phyloP scores from a whole-genome alignment of 805 yeast genomes.

The Candida saitoana region DNA sequence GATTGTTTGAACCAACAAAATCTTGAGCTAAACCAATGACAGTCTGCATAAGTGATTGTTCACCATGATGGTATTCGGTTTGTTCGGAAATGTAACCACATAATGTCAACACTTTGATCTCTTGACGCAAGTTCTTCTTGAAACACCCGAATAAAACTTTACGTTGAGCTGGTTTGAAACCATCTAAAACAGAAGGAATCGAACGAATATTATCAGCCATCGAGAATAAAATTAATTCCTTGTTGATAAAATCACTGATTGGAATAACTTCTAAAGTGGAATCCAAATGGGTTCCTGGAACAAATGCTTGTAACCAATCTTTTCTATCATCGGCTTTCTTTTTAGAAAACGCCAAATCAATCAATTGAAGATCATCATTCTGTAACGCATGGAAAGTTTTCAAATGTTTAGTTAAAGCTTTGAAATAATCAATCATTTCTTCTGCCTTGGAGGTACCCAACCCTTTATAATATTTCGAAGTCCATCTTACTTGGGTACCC shows the following conservation, averaged over 20 bases:
- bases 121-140: constrained; percentile 69
- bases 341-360: constrained; percentile 92
- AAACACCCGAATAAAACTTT: constrained; percentile 87
- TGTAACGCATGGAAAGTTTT: constrained; percentile 80
- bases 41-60: constrained; percentile 79
- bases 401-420: constrained; percentile 78
- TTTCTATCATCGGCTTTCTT: constrained; percentile 96
- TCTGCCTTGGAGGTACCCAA: constrained; percentile 86
- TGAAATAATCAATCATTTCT: constrained; percentile 86
- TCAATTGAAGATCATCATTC: constrained; percentile 68
- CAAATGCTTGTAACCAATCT: constrained; percentile 89
- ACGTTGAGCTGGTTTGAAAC: constrained; percentile 95
- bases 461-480: constrained; percentile 96
- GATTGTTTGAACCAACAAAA: constrained; percentile 87
- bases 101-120: constrained; percentile 85
- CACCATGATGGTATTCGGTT: constrained; percentile 96
- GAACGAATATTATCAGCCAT: constrained; percentile 97
- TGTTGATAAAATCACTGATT: constrained; percentile 88
- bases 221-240: constrained; percentile 89
- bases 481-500: constrained; percentile 73
- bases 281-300: constrained; percentile 89
- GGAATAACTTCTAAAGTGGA: constrained; percentile 74
- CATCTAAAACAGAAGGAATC: constrained; percentile 90
- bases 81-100: constrained; percentile 86
- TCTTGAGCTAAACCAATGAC: constrained; percentile 93